phyloP scores from a whole-genome alignment of 352 stramenopile species.

The Phytopythium boreale region DNA sequence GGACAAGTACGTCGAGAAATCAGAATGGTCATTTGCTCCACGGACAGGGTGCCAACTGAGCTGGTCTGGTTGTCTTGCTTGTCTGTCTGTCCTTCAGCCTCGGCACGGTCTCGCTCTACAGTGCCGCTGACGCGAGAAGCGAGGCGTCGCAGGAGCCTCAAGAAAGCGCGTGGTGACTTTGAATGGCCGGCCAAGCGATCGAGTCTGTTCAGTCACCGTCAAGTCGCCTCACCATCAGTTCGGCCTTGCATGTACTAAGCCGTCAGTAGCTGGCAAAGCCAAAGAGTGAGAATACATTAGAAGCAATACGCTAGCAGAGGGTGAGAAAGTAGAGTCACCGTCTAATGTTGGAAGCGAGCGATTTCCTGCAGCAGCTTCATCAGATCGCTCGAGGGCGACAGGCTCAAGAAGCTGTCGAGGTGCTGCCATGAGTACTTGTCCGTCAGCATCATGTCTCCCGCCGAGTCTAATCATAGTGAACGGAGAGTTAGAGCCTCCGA shows the following conservation, averaged over 20 bases:
- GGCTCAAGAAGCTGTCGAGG: slow-evolving; percentile 60
- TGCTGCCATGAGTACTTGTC: slow-evolving; percentile 84
- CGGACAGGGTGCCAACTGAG: not conserved
- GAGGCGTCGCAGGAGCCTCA: not conserved
- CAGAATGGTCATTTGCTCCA: not conserved
- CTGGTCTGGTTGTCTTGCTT: not conserved
- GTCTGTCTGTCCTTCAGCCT: not conserved
- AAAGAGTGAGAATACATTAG: slow-evolving; percentile 7
- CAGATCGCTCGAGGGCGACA: slow-evolving; percentile 39
- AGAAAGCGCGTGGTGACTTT: not conserved
- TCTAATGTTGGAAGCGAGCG: slow-evolving; percentile 41
- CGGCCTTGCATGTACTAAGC: not conserved
- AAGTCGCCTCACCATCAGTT: not conserved
- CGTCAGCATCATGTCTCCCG: slow-evolving; percentile 43
- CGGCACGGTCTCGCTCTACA: slow-evolving; percentile 6
- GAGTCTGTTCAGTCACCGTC: not conserved
- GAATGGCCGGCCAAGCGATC: not conserved
- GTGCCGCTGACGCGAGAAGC: not conserved
- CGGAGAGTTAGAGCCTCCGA: not conserved
- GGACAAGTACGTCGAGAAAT: slow-evolving; percentile 52
- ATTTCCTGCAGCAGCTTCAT: slow-evolving; percentile 65
- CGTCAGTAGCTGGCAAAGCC: not conserved
- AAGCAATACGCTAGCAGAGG: slow-evolving; percentile 7
- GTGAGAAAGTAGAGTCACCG: not conserved
- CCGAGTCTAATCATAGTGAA: slow-evolving; percentile 16